Percentiles rank a stretch among this genome's conserved stretches.
Evolutionary conservation across 2,329 filamentous ascomycete species (phyloP).

Genomic region (Hypoxylon rubiginosum): DNA sequence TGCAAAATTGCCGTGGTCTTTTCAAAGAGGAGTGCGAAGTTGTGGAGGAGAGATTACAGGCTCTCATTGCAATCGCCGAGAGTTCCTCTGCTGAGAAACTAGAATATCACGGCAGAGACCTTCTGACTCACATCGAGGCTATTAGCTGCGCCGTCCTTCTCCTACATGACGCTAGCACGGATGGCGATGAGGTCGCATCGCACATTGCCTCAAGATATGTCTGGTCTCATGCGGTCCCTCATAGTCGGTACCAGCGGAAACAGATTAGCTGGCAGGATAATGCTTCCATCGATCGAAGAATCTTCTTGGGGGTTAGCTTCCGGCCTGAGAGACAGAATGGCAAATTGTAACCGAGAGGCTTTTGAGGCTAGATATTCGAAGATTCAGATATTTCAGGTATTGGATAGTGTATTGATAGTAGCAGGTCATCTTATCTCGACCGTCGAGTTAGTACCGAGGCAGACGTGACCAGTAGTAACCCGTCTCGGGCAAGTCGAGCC

Average conservation of each 20-base stretch:
- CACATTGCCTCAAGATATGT: slow-evolving; percentile 19
- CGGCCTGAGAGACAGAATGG: not conserved
- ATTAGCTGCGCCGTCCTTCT: slow-evolving; percentile 12
- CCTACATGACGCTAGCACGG: slow-evolving; percentile 4
- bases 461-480: not conserved
- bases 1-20: slow-evolving; percentile 2
- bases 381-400: too few species aligned
- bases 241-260: not conserved
- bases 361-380: too few species aligned
- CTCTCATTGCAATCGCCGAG: not conserved
- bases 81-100: not conserved
- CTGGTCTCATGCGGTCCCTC: not conserved
- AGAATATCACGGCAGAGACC: slow-evolving; percentile 5
- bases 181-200: slow-evolving; percentile 6
- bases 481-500: too few species aligned
- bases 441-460: too few species aligned
- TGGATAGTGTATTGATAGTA: too few species aligned
- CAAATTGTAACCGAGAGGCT: too few species aligned
- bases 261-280: not conserved
- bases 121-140: slow-evolving; percentile 13
- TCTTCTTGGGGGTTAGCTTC: slow-evolving; percentile 11
- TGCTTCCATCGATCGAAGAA: slow-evolving; percentile 5
- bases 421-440: too few species aligned
- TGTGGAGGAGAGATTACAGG: slow-evolving; percentile 5
- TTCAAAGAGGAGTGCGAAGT: slow-evolving; percentile 11